Base-by-base conservation (phyloP, 2,329 filamentous ascomycete species). In the Aspergillus glaucus region DNA sequence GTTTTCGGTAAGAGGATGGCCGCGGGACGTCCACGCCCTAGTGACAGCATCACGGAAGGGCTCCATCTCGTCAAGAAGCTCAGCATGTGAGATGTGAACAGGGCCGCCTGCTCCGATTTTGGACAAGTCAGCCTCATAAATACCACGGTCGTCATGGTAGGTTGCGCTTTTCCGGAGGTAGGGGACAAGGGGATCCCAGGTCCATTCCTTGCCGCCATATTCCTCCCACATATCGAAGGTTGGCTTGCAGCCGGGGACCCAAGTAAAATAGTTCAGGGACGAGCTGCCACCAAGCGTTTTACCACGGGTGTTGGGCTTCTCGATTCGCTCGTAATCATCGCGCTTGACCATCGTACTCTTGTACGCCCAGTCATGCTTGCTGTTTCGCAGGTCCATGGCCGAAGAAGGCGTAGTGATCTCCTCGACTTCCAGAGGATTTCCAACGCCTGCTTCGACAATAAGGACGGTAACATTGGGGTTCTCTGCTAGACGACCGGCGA, bases 251-350 rank as follows among this genome's bases (percentile, higher is more conserved):
- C 80, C 80, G 1, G 74, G 78, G 7, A 83, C 70, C 80, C 80
- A 84, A 6, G 80, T 82, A 64, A 77, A 82, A 63, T 84, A 85
- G 66, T 85, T 85, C 36, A 80, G 60, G 22, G 70, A 77, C 0
- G 73, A 76, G 50, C 75, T 79, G n/a, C 81, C 80, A 30, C 81
- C 80, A 0, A 84, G 75, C 1, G 72, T 71, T 64, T 80, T 80
- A 17, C 81, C 77, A 30, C 80, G 74, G 3, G 79, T 81, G 58
- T 83, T 83, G 42, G 79, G 79, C 66, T 82, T 82, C 60, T 84
- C 80, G 37, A 82, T 68, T 10, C 80, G 77, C 39, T 75, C 75
- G 56, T 82, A 83, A 53, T 83, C 79, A 9, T 72, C 68, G 2
- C 79, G 74, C 47, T 80, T 72, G 57, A 83, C 75, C 64, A 84